Evolutionary conservation across 495 filamentous ascomycete species (phyloP), one percentile per base, ranked within the genome.

Genomic region (Parathielavia appendiculata): DNA sequence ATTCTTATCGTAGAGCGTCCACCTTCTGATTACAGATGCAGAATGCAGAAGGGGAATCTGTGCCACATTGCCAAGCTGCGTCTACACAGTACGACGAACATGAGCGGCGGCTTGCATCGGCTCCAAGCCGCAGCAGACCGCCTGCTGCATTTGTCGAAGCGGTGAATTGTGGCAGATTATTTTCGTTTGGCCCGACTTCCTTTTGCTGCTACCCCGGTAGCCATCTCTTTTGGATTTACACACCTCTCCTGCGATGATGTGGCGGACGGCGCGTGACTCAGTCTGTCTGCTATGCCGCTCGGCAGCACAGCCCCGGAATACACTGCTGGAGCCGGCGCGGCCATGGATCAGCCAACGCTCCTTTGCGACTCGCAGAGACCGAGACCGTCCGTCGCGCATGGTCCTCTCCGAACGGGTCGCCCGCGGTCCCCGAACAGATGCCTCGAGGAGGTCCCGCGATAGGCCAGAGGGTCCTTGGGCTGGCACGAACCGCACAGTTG

Each of bases 401-500:
- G 76, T 83, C 1, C 80, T 96, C 22, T 95, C 91, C n/a, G 81
- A 85, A 39, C 76, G 78, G 50, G 91, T 95, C 41, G 80, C 69
- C 26, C 66, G 79, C 56, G 76, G 77, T 58, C 59, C 79, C 7
- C 62, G 57, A 26, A 68, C 78, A 9, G 71, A 50, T 36, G 67
- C 64, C 43, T 52, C 53, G n/a, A 77, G 67, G 44, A 72, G 67
- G n/a, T 65, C 66, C 13, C 62, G 66, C 44, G 67, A 70, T 48
- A 73, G 56, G 65, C 75, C 59, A 23, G 73, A 72, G 35, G 84
- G 88, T 0, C 91, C 91, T 0, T 96, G 87, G 61, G 82, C 80
- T 10, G 83, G 79, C 19, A 90, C 92, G 86, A 97, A 97, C 69
- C 77, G 81, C 59, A 93, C 80, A 9, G 76, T 79, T 43, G 85